These are phyloP conservation scores for Parastagonospora nodorum DNA, from an alignment of 2,329 filamentous ascomycete genomes.

Conservation along the genomic window DNA sequence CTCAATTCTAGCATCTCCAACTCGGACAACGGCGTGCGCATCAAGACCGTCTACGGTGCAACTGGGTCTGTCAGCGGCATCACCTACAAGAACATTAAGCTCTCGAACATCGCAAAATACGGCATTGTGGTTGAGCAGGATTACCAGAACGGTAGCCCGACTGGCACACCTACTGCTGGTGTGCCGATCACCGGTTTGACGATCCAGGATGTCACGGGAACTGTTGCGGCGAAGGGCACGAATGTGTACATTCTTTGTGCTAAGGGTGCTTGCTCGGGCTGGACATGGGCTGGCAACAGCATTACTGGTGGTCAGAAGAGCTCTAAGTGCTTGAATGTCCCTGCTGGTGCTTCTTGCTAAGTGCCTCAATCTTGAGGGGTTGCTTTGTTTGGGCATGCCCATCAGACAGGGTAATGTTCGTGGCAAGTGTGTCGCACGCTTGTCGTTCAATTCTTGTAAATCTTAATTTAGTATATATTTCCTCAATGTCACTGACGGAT, in stretches of 20 bases:
- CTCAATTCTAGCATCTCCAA: constrained; percentile 54
- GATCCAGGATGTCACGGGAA: constrained; percentile 50
- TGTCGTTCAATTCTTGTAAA: no score
- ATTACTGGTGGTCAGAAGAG: constrained; percentile 46
- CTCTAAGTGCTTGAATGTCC: constrained; percentile 41
- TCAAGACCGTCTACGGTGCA: constrained; percentile 61
- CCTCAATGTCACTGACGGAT: no score
- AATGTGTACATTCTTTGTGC: constrained; percentile 62
- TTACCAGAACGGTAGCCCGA: constrained; percentile 55
- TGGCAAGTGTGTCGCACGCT: no score
- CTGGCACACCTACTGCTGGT: constrained; percentile 52
- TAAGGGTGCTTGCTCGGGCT: constrained; percentile 58
- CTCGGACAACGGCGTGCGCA: constrained; percentile 62
- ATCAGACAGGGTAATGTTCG: no score
- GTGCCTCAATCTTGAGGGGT: not conserved
- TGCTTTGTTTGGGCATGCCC: no score
- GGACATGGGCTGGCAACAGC: constrained; percentile 58
- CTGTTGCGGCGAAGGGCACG: constrained; percentile 35
- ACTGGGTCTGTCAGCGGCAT: constrained; percentile 58
- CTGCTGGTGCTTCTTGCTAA: constrained; percentile 44
- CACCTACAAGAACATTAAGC: constrained; percentile 54
- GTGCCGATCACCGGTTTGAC: constrained; percentile 54
- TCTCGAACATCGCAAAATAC: constrained; percentile 53
- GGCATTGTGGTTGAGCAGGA: constrained; percentile 61
- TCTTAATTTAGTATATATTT: no score